phyloP scores from a whole-genome alignment of 306 rosid genomes.

The Prunus persica region DNA sequence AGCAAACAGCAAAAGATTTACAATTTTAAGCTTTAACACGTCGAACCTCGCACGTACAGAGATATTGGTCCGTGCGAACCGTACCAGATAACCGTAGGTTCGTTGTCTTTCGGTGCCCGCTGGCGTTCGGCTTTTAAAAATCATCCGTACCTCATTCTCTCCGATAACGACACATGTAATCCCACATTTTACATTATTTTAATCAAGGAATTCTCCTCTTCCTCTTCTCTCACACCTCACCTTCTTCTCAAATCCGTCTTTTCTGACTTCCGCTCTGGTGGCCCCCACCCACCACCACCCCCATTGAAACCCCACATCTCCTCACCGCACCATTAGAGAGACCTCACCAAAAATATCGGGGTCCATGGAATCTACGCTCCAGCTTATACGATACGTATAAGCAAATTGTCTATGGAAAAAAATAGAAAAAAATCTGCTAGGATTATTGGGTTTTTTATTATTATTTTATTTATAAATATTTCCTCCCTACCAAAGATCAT shows the following conservation, averaged over 20 bases:
- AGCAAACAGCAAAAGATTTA: not conserved
- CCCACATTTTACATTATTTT: slow-evolving; percentile 1
- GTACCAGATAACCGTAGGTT: slow-evolving; percentile 15
- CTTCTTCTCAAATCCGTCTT: slow-evolving; percentile 18
- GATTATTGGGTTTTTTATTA: not conserved
- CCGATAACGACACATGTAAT: slow-evolving; percentile 45
- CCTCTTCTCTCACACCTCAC: not conserved
- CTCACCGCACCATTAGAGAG: not conserved
- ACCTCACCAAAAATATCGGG: slow-evolving; percentile 4
- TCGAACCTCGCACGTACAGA: not conserved
- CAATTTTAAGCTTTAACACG: not conserved
- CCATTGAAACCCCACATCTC: not conserved
- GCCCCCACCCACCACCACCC: slow-evolving; percentile 21
- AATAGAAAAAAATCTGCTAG: not conserved
- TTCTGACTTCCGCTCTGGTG: slow-evolving; percentile 39
- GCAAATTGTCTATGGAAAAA: not conserved
- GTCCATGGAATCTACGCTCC: slow-evolving; percentile 31
- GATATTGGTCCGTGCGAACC: slow-evolving; percentile 34
- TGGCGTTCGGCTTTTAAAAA: not conserved
- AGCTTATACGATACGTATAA: slow-evolving; percentile 27
- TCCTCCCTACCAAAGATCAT: not conserved
- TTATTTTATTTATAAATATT: no score
- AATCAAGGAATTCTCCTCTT: not conserved
- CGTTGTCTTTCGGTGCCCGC: slow-evolving; percentile 1
- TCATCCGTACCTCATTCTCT: slow-evolving; percentile 23